These are phyloP conservation scores for Megacollybia marginata DNA, from an alignment of 768 basidiomycete genomes.

Conservation along the genomic window DNA sequence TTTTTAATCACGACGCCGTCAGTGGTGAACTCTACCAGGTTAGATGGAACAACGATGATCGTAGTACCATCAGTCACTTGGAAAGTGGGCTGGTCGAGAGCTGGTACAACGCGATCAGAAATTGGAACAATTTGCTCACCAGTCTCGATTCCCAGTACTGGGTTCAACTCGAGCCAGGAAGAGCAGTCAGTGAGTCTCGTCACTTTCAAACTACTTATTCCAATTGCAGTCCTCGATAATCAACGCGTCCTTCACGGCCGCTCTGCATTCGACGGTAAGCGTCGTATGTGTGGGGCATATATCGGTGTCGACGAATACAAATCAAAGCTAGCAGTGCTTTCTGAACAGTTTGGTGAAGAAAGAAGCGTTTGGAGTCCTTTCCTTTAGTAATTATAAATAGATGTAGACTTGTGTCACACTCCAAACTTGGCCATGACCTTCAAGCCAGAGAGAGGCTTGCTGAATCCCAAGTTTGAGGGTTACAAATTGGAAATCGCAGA, in stretches of 20 bases:
- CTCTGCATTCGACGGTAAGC: slow-evolving; percentile 80
- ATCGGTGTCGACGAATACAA: slow-evolving; percentile 86
- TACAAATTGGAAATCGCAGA: slow-evolving; percentile 64
- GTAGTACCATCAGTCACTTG: slow-evolving; percentile 69
- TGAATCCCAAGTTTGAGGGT: slow-evolving; percentile 82
- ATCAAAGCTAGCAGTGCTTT: slow-evolving; percentile 66
- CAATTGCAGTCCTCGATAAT: slow-evolving; percentile 71
- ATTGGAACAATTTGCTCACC: slow-evolving; percentile 71
- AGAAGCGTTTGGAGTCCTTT: slow-evolving; percentile 54
- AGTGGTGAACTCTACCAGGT: slow-evolving; percentile 66
- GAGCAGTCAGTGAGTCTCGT: slow-evolving; percentile 61
- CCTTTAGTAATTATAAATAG: slow-evolving; percentile 36
- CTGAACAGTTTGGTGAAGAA: slow-evolving; percentile 46
- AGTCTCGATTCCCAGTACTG: slow-evolving; percentile 85
- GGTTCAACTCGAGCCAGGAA: slow-evolving; percentile 85
- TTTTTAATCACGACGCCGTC: slow-evolving; percentile 56
- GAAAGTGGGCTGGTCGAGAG: slow-evolving; percentile 55
- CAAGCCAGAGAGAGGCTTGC: slow-evolving; percentile 18
- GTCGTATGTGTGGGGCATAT: slow-evolving; percentile 95
- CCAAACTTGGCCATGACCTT: background rate
- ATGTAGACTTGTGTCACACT: no score
- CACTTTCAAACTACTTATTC: background rate
- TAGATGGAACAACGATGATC: slow-evolving; percentile 92
- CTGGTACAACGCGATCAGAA: slow-evolving; percentile 73
- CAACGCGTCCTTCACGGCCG: slow-evolving; percentile 92